These are phyloP conservation scores for Cantharellus anzutake DNA, from an alignment of 768 basidiomycete genomes.

Conservation along the genomic window DNA sequence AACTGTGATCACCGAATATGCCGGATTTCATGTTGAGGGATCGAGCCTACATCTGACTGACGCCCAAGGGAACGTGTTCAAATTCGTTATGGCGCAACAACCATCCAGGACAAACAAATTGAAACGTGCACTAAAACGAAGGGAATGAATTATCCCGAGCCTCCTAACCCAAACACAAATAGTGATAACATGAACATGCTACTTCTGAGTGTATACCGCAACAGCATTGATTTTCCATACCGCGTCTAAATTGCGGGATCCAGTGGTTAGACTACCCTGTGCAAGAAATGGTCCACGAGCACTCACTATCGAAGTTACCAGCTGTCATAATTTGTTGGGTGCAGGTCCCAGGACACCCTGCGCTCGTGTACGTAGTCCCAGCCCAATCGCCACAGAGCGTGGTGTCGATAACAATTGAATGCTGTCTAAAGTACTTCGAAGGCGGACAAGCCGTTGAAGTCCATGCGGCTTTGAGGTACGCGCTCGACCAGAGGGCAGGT, in stretches of 20 bases:
- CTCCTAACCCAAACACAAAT: too few species aligned
- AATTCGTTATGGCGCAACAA: too few species aligned
- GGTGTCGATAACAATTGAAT: slow-evolving; percentile 8
- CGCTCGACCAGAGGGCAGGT: slow-evolving; percentile 3
- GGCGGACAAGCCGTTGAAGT: slow-evolving; percentile 1
- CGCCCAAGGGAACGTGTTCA: too few species aligned
- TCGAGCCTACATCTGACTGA: too few species aligned
- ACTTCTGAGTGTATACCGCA: not conserved
- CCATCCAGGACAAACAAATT: too few species aligned
- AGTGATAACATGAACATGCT: too few species aligned
- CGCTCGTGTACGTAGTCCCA: slow-evolving; percentile 3
- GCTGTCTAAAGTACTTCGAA: slow-evolving; percentile 5
- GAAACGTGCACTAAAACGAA: too few species aligned
- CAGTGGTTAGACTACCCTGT: too few species aligned
- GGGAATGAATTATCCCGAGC: too few species aligned
- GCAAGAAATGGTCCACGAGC: not conserved
- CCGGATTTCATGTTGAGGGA: too few species aligned
- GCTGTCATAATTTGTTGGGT: slow-evolving; percentile 2
- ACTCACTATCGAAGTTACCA: slow-evolving; percentile 6
- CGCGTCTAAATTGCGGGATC: not conserved
- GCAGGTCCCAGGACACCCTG: slow-evolving; percentile 10
- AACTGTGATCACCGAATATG: too few species aligned
- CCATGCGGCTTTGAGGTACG: slow-evolving; percentile 1
- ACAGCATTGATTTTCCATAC: not conserved
- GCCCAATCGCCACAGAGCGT: slow-evolving; percentile 11